These are phyloP conservation scores for Aspergillus vadensis DNA, from an alignment of 2,329 filamentous ascomycete genomes.

Conservation along the genomic window DNA sequence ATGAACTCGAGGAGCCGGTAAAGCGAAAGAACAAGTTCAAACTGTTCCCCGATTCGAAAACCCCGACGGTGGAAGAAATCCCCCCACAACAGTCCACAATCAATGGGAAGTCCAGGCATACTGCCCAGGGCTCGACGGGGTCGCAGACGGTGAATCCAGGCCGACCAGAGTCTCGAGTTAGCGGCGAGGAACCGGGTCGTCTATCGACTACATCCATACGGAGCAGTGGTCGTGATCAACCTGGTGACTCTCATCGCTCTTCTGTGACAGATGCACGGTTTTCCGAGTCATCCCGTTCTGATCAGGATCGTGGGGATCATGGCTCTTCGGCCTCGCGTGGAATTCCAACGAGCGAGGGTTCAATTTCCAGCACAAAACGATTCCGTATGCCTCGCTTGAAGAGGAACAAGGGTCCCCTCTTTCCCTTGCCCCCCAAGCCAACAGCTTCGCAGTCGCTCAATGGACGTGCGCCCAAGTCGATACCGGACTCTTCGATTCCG, in stretches of 20 bases:
- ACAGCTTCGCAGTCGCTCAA: slow-evolving; percentile 15
- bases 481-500: slow-evolving; percentile 24
- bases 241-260: slow-evolving; percentile 62
- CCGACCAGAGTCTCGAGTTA: slow-evolving; percentile 50
- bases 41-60: slow-evolving; percentile 37
- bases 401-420: slow-evolving; percentile 74
- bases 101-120: slow-evolving; percentile 23
- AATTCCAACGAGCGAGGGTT: slow-evolving; percentile 64
- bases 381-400: slow-evolving; percentile 79
- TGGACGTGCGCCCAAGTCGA: slow-evolving; percentile 22
- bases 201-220: slow-evolving; percentile 51
- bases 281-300: slow-evolving; percentile 88
- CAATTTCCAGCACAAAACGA: slow-evolving; percentile 67
- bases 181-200: slow-evolving; percentile 63
- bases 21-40: slow-evolving; percentile 47
- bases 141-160: slow-evolving; percentile 33
- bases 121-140: slow-evolving; percentile 30
- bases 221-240: slow-evolving; percentile 58
- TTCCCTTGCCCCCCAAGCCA: slow-evolving; percentile 82
- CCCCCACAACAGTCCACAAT: slow-evolving; percentile 17
- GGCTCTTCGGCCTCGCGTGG: slow-evolving; percentile 61
- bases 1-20: slow-evolving; percentile 54
- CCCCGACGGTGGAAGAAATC: slow-evolving; percentile 35
- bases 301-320: slow-evolving; percentile 74
- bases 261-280: slow-evolving; percentile 66